A percentile compares a stretch with the other conserved stretches of the same genome.
Conservation (phyloP, 2,329 filamentous ascomycete genomes). For the Kalaharituber pfeilii region DNA sequence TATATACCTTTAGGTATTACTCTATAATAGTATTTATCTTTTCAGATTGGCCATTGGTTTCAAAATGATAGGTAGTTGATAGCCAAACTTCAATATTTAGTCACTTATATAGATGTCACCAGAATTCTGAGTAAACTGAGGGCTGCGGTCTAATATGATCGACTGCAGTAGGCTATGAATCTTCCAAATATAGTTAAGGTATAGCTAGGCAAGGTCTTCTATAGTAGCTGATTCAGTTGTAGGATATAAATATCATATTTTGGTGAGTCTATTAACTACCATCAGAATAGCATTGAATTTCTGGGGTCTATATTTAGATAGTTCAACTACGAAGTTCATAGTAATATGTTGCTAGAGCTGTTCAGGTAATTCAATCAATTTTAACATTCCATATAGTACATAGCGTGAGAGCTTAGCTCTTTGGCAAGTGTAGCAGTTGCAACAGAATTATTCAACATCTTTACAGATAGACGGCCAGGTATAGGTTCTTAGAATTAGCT, state of each 20-base stretch:
- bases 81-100: conserved; percentile 17
- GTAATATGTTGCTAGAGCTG: not conserved
- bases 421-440: no score
- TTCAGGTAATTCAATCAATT: conserved; percentile 2
- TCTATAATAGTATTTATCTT: conserved; percentile 15
- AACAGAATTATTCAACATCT: not conserved
- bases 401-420: conserved; percentile 1
- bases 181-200: conserved; percentile 7
- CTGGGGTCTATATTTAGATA: not conserved
- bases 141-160: conserved; percentile 15
- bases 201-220: not conserved
- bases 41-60: conserved; percentile 18
- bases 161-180: conserved; percentile 9
- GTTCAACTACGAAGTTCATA: not conserved
- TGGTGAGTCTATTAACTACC: not conserved
- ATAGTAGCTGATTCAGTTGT: not conserved
- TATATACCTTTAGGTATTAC: conserved; percentile 9
- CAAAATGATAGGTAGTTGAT: conserved; percentile 11
- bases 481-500: not conserved
- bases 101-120: conserved; percentile 6
- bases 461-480: not conserved
- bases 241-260: not conserved
- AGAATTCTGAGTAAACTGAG: conserved; percentile 19
- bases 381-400: conserved; percentile 1
- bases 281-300: not conserved